Conservation (phyloP, 176 grass and related monocot species). For the Oryza rufipogon region DNA sequence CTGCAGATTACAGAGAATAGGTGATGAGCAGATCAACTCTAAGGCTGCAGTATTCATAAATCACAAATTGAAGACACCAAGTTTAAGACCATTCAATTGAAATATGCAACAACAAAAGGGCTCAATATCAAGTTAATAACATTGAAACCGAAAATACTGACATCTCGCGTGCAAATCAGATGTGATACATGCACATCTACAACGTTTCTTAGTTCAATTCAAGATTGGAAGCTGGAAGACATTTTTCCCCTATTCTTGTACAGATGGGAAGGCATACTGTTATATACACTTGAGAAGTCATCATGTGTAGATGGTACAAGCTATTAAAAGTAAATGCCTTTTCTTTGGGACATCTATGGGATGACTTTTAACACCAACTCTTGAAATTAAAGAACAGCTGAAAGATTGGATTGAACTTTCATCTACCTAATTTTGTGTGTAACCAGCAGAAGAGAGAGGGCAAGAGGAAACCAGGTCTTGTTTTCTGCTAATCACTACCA, state of each 20-base stretch:
- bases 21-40: conserved; percentile 26
- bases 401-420: not conserved
- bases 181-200: not conserved
- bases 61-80: conserved; percentile 8
- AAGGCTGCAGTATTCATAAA: conserved; percentile 14
- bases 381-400: not conserved
- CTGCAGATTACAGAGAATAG: conserved; percentile 45
- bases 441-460: not conserved
- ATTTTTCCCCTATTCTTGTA: not conserved
- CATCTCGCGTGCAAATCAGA: conserved; percentile 4
- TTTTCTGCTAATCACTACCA: not conserved
- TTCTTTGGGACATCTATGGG: not conserved
- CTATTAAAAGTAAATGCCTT: not conserved
- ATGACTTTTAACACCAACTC: not conserved
- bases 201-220: not conserved
- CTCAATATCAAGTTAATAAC: conserved; percentile 8
- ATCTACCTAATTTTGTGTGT: not conserved
- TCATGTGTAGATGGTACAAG: not conserved
- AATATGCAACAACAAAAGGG: not conserved
- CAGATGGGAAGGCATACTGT: not conserved
- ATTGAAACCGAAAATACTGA: conserved; percentile 25
- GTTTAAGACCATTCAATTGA: not conserved
- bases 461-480: not conserved
- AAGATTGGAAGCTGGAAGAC: not conserved
- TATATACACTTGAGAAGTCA: not conserved